Base-by-base conservation (phyloP, 1,139 yeast species). In the Yamadazyma triangularis region DNA sequence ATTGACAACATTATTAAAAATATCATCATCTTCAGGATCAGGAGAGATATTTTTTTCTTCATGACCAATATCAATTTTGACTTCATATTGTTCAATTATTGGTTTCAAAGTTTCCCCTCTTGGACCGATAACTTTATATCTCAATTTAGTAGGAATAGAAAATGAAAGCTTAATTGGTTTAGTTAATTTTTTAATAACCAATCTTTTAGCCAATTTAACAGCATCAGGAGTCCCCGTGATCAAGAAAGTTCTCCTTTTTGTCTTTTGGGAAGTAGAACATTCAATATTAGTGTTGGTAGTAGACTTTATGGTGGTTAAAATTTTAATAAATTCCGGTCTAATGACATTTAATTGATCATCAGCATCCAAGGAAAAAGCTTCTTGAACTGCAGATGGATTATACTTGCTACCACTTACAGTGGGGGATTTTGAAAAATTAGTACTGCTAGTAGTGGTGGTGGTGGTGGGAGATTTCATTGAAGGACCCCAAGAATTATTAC, bases 101-200 rank as follows among this genome's bases (percentile, higher is more conserved):
- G 91, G 88, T 51, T 79, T 84, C 57, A 93, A 75, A 41, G 71
- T 83, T 44, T 73, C 73, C 50, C 98, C 99, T 56, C 81, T 85
- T 28, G 91, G 74, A 36, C 99, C 99, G 60, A 93, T 88, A 41
- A 93, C 76, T 36, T 77, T 73, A 4, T 95, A 73, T 56, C 95
- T 77, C 33, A 87, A 73, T 45, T 76, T 75, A 16, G 91, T 74
- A 24, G 98, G 97, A 35, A 91, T 77, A 27, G 68, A 58, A 51
- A 91, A 73, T 25, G 68, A 58, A 30, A 75, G 62, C 11, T 64
- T 64, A 33, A 85, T 76, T 28, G 93, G 89, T 55, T 82, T 82
- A 24, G 95, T 80, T 53, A 91, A 71, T 45, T 78, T 83, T 51
- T 78, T 79, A 40, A 84, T 73, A 34, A 93, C 73, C 44, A 84